Percentiles rank a stretch among this genome's conserved stretches.
Conservation (phyloP, 345 rosid genomes). For the Triadica sebifera region DNA sequence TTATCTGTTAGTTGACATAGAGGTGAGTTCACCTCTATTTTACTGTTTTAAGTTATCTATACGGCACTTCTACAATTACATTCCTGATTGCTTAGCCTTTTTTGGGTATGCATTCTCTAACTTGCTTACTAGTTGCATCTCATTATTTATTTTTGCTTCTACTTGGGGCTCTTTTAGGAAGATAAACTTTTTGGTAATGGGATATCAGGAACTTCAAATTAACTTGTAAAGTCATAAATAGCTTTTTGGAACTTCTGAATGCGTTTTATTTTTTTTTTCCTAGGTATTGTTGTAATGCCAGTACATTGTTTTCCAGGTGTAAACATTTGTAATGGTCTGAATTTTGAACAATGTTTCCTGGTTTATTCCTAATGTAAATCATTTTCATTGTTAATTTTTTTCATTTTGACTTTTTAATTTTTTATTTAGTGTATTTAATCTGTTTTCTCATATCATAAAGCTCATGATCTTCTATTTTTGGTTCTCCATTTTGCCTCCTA, state of each 20-base stretch:
- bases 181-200: neutral
- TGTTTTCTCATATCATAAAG: neutral
- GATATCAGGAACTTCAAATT: neutral
- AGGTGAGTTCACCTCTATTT: constrained; percentile 42
- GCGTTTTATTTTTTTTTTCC: neutral
- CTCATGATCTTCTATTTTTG: neutral
- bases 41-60: neutral
- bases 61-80: neutral
- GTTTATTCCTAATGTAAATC: neutral
- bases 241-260: neutral
- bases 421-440: no score
- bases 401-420: neutral
- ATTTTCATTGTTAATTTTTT: neutral
- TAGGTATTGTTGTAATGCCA: neutral
- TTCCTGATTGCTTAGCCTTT: neutral
- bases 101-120: neutral
- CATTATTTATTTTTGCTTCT: neutral
- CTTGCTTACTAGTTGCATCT: neutral
- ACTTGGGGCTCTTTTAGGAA: neutral
- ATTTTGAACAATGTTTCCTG: neutral
- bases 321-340: neutral
- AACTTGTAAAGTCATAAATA: neutral
- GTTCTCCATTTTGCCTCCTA: neutral
- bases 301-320: neutral
- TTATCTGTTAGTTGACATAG: constrained; percentile 78